phyloP scores from a whole-genome alignment of 208 protist species.

The Acanthamoeba castellanii region DNA sequence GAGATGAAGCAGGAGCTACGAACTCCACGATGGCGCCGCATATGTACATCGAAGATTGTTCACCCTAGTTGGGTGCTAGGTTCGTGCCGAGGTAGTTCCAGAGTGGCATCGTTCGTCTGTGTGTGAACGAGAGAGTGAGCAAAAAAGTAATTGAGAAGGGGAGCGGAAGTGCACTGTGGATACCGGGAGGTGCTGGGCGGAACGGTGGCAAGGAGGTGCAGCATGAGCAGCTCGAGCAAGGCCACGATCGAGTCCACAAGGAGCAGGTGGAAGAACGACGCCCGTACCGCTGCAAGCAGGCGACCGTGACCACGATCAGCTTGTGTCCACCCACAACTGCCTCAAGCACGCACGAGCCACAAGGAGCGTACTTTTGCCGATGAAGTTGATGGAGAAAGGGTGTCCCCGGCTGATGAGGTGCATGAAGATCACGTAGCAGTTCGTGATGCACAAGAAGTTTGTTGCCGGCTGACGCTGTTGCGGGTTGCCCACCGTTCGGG shows the following conservation, averaged over 20 bases:
- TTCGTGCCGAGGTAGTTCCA: neutral
- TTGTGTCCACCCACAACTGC: neutral
- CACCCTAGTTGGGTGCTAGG: neutral
- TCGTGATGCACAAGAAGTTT: constrained; percentile 14
- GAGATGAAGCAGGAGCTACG: no score
- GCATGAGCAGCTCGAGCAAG: constrained; percentile 41
- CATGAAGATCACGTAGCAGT: constrained; percentile 4
- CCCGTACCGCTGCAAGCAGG: neutral
- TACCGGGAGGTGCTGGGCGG: neutral
- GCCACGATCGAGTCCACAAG: constrained; percentile 1
- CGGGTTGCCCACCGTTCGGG: neutral
- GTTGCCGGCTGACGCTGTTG: constrained; percentile 5
- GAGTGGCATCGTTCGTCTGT: neutral
- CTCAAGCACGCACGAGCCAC: neutral
- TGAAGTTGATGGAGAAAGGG: constrained; percentile 63
- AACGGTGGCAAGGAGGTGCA: constrained; percentile 15
- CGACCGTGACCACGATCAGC: neutral
- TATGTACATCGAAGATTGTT: neutral
- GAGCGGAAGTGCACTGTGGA: no score
- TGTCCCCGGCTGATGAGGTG: constrained; percentile 9
- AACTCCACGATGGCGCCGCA: no score
- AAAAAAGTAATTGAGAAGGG: no score
- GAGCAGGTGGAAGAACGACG: constrained; percentile 12
- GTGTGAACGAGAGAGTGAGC: neutral
- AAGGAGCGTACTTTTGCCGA: constrained; percentile 7